phyloP scores from a whole-genome alignment of 352 stramenopile genomes.

The Globisporangium apiculatum region DNA sequence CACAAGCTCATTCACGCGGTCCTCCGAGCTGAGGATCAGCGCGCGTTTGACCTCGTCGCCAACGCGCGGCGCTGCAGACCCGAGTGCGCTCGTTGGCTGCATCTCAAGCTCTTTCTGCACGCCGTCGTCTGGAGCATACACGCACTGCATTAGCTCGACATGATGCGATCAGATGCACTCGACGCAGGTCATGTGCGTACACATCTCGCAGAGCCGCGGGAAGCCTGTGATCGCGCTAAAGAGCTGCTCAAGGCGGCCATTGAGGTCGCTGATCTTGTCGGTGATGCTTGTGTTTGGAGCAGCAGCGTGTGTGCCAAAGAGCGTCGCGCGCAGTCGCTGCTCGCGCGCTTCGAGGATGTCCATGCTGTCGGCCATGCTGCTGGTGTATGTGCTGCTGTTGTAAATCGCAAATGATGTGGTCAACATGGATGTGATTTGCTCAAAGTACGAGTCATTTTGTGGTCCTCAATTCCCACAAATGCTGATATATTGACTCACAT shows the following conservation, averaged over 20 bases:
- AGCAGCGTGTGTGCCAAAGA: slow-evolving; percentile 12
- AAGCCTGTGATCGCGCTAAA: slow-evolving; percentile 25
- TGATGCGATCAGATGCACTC: not conserved
- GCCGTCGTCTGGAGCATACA: slow-evolving; percentile 25
- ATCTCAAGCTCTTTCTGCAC: slow-evolving; percentile 28
- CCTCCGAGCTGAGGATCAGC: slow-evolving; percentile 47
- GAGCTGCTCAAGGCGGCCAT: slow-evolving; percentile 26
- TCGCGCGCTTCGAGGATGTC: slow-evolving; percentile 53
- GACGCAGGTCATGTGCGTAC: slow-evolving; percentile 10
- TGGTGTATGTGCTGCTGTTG: not conserved
- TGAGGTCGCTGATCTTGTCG: slow-evolving; percentile 18
- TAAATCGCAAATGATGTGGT: not conserved
- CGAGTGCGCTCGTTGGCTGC: slow-evolving; percentile 18
- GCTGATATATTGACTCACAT: too few relatives aligned
- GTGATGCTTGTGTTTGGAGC: slow-evolving; percentile 6
- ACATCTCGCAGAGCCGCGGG: slow-evolving; percentile 36
- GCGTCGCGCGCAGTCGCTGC: slow-evolving; percentile 25
- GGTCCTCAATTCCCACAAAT: too few relatives aligned
- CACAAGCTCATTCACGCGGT: slow-evolving; percentile 28
- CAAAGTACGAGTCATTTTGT: too few relatives aligned
- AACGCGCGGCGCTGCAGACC: slow-evolving; percentile 11
- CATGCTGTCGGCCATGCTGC: slow-evolving; percentile 17
- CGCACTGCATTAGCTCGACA: not conserved
- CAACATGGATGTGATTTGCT: too few relatives aligned
- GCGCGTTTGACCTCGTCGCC: slow-evolving; percentile 55